phyloP scores from a whole-genome alignment of 176 grass and related monocot species.

The Juncus effusus region DNA sequence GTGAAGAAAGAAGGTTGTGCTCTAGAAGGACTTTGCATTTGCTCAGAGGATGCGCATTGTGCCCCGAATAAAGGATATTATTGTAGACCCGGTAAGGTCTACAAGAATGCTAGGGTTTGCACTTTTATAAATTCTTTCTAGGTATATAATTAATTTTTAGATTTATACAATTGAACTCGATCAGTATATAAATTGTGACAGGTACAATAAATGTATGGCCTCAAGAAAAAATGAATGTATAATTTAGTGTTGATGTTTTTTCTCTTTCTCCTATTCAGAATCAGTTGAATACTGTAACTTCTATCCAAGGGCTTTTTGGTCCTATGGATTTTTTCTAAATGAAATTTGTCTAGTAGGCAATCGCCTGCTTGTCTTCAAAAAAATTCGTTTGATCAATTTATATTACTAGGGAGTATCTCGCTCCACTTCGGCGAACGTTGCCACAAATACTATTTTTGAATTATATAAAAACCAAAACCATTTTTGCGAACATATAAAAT shows the following conservation, averaged over 20 bases:
- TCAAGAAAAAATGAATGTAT: neutral
- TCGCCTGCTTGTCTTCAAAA: too few relatives aligned
- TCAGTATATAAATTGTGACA: neutral
- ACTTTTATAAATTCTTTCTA: neutral
- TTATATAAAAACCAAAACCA: too few relatives aligned
- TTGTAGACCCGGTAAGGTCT: constrained; percentile 41
- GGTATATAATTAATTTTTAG: neutral
- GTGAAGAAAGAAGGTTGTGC: constrained; percentile 44
- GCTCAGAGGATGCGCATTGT: constrained; percentile 40
- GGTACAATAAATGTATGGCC: neutral
- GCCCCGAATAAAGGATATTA: constrained; percentile 36
- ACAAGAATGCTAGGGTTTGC: constrained; percentile 49
- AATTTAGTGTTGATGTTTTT: neutral
- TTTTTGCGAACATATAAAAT: too few relatives aligned
- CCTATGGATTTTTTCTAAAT: too few relatives aligned
- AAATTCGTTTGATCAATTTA: too few relatives aligned
- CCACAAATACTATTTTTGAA: too few relatives aligned
- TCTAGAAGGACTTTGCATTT: constrained; percentile 53
- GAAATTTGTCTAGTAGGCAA: too few relatives aligned
- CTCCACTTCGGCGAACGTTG: too few relatives aligned
- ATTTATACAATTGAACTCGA: neutral
- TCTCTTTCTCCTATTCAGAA: neutral
- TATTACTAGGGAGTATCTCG: too few relatives aligned
- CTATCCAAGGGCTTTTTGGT: neutral
- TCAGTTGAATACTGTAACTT: neutral